These are phyloP conservation scores for Sporothrix pseudoabietina DNA, from an alignment of 2,329 filamentous ascomycete genomes.

Conservation along the genomic window DNA sequence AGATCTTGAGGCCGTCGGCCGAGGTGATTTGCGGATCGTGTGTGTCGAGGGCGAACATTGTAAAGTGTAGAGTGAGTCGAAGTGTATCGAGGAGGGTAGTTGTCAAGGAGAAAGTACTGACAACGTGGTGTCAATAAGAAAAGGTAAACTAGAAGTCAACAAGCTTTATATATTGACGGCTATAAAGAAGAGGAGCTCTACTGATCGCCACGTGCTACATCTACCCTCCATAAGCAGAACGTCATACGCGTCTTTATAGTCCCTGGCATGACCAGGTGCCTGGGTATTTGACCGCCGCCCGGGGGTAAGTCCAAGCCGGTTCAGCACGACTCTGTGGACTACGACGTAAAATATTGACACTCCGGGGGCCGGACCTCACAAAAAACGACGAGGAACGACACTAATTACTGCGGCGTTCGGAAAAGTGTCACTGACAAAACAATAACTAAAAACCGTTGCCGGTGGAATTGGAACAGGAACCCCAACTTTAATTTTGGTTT, in stretches of 20 bases:
- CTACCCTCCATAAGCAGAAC: background rate
- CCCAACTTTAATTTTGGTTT: background rate
- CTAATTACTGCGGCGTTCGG: background rate
- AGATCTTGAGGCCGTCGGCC: conserved; percentile 31
- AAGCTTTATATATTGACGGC: background rate
- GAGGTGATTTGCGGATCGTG: conserved; percentile 25
- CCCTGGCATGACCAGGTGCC: background rate
- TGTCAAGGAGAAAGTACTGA: background rate
- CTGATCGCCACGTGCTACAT: background rate
- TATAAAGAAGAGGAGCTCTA: background rate
- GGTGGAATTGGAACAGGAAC: background rate
- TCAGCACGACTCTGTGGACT: background rate
- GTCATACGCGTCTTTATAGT: conserved; percentile 1
- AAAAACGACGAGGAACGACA: background rate
- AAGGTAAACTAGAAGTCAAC: background rate
- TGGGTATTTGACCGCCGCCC: background rate
- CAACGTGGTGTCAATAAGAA: background rate
- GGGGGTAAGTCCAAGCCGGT: background rate
- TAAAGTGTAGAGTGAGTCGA: background rate
- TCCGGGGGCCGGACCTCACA: background rate
- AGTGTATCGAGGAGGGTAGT: no score
- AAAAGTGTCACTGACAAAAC: background rate
- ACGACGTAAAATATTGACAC: background rate
- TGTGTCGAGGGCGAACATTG: conserved; percentile 29
- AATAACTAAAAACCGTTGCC: background rate